Evolutionary conservation across 1,284 basidiomycete species (phyloP).

Genomic region (Fomitiporia mediterranea): DNA sequence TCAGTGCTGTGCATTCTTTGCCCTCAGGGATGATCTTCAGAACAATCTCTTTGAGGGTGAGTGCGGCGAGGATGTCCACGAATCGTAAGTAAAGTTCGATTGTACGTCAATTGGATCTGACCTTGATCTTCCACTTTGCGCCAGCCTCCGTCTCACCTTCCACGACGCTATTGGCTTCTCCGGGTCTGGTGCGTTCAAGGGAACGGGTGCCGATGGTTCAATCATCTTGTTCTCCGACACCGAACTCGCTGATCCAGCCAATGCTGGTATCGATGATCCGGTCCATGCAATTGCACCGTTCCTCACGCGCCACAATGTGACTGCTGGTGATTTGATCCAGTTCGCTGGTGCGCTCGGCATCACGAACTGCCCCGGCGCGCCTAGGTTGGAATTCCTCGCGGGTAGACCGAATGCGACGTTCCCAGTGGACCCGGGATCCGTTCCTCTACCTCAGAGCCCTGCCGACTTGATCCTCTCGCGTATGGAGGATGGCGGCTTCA

Average conservation of each 20-base stretch:
- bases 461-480: conserved; percentile 28
- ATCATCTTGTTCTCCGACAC: conserved; percentile 20
- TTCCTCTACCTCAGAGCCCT: conserved; percentile 27
- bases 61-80: conserved; percentile 24
- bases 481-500: conserved; percentile 21
- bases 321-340: conserved; percentile 29
- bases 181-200: conserved; percentile 13
- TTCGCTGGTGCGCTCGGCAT: conserved; percentile 31
- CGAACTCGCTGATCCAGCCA: conserved; percentile 23
- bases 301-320: conserved; percentile 26
- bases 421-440: conserved; percentile 28
- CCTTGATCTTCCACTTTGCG: too few relatives aligned
- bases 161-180: conserved; percentile 28
- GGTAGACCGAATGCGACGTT: conserved; percentile 27
- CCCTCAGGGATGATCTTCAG: conserved; percentile 24
- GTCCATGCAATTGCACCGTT: conserved; percentile 27
- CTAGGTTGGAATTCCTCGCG: conserved; percentile 26
- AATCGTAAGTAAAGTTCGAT: too few relatives aligned
- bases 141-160: conserved; percentile 26
- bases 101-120: too few relatives aligned
- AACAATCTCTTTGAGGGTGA: conserved; percentile 21
- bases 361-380: conserved; percentile 30
- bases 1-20: conserved; percentile 24
- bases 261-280: conserved; percentile 29
- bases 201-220: conserved; percentile 22